Evolutionary conservation across 2,329 filamentous ascomycete genomes (phyloP).

Genomic region (Sarocladium kiliense): DNA sequence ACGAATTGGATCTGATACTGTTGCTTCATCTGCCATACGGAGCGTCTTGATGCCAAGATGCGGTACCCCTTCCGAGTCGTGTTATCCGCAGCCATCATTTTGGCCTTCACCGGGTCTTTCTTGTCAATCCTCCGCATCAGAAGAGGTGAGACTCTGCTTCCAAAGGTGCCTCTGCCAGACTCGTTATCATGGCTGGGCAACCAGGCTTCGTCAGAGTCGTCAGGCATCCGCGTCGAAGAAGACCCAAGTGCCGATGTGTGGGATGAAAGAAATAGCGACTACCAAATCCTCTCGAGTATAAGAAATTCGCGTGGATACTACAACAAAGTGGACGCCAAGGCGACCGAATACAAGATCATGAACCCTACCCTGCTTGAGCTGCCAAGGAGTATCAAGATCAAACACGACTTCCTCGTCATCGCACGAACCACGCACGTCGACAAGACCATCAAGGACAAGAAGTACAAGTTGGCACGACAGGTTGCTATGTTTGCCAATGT

Average conservation of each 20-base stretch:
- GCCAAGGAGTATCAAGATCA: background rate
- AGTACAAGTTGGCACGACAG: constrained; percentile 8
- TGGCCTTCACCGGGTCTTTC: background rate
- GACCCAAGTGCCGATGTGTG: background rate
- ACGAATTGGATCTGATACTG: too few species aligned
- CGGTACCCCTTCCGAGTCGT: too few species aligned
- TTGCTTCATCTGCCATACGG: too few species aligned
- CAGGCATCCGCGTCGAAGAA: background rate
- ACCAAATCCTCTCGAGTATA: constrained; percentile 6
- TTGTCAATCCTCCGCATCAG: background rate
- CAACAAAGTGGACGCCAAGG: constrained; percentile 1
- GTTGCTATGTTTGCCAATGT: constrained; percentile 9
- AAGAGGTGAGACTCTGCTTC: background rate
- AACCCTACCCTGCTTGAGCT: constrained; percentile 11
- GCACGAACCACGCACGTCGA: constrained; percentile 8
- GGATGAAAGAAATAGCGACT: constrained; percentile 5
- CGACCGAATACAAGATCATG: constrained; percentile 1
- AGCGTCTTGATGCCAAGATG: too few species aligned
- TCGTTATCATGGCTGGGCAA: background rate
- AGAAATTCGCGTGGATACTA: background rate
- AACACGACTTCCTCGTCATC: constrained; percentile 8
- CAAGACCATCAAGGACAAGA: background rate
- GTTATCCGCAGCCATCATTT: too few species aligned
- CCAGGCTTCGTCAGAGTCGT: too few species aligned
- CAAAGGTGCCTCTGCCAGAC: background rate